phyloP scores from a whole-genome alignment of 192 early-diverging fungal genomes.

The Backusella luteola region DNA sequence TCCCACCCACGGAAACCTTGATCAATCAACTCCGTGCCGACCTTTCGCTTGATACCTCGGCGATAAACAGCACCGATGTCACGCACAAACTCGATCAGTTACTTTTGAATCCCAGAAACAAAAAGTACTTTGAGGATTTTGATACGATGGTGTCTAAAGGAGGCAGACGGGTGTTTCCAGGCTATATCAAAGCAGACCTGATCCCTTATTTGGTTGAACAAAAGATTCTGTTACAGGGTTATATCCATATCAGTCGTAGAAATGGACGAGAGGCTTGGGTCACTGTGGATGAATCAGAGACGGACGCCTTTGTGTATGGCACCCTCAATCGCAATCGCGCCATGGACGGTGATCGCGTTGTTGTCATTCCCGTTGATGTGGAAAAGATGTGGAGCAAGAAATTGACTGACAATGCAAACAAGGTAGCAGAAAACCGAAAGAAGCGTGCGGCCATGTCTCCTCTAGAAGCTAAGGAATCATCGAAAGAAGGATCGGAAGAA shows the following conservation, averaged over 20 bases:
- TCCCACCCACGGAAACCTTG: neutral
- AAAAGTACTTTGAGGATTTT: neutral
- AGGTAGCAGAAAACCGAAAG: conserved; percentile 34
- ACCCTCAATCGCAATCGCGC: conserved; percentile 70
- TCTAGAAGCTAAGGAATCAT: conserved; percentile 2
- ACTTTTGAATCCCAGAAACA: neutral
- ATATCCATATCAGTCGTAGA: neutral
- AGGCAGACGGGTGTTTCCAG: neutral
- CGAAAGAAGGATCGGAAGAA: conserved; percentile 37
- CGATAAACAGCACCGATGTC: neutral
- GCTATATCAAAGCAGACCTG: neutral
- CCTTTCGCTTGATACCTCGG: neutral
- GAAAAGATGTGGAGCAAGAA: conserved; percentile 53
- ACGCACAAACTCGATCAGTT: neutral
- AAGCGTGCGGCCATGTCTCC: conserved; percentile 31
- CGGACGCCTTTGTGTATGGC: conserved; percentile 72
- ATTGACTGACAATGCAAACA: conserved; percentile 31
- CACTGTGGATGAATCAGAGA: conserved; percentile 57
- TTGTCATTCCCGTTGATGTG: conserved; percentile 59
- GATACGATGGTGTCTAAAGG: neutral
- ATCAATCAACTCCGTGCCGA: neutral
- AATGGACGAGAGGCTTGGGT: conserved; percentile 84
- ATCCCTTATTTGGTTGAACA: neutral
- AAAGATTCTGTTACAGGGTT: neutral
- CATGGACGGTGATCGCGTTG: conserved; percentile 78